Evolutionary conservation across 1,284 basidiomycete species (phyloP).

Genomic region (Hypsizygus ulmarius): DNA sequence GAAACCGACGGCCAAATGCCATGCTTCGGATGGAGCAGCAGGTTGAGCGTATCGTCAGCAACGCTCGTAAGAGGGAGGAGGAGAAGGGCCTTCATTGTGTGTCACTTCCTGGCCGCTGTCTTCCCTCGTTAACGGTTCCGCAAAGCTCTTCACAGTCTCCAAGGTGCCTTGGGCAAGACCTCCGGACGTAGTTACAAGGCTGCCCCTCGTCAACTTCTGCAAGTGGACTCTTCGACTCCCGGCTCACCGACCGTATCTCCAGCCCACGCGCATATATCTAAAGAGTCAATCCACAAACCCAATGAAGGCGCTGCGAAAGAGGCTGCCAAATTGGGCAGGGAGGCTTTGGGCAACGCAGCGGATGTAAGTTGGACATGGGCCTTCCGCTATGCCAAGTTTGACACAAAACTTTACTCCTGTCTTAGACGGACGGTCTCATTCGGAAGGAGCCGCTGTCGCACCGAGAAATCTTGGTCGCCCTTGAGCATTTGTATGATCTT

Average conservation of each 20-base stretch:
- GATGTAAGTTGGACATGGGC: constrained; percentile 38
- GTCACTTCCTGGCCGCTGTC: constrained; percentile 21
- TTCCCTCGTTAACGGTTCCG: not conserved
- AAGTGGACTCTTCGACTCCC: constrained; percentile 64
- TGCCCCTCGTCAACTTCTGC: constrained; percentile 92
- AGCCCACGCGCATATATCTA: constrained; percentile 56
- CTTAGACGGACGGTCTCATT: constrained; percentile 53
- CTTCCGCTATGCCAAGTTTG: not conserved
- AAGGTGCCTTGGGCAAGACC: constrained; percentile 95
- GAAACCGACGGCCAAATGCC: constrained; percentile 80
- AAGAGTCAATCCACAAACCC: constrained; percentile 38
- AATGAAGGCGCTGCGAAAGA: constrained; percentile 61
- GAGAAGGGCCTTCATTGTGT: constrained; percentile 72
- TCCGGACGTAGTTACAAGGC: constrained; percentile 90
- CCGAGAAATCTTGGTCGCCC: constrained; percentile 74
- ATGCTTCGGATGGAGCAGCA: constrained; percentile 98
- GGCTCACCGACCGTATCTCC: constrained; percentile 54
- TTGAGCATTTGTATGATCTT: constrained; percentile 87
- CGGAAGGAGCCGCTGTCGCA: constrained; percentile 73
- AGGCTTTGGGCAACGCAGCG: constrained; percentile 56
- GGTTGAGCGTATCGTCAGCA: constrained; percentile 94
- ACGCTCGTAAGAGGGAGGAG: constrained; percentile 83
- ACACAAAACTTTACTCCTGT: constrained; percentile 3
- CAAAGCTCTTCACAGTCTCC: constrained; percentile 75
- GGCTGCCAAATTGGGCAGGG: constrained; percentile 69